Base-by-base conservation (phyloP, 345 rosid genomes). In the Leavenworthia alabamica region DNA sequence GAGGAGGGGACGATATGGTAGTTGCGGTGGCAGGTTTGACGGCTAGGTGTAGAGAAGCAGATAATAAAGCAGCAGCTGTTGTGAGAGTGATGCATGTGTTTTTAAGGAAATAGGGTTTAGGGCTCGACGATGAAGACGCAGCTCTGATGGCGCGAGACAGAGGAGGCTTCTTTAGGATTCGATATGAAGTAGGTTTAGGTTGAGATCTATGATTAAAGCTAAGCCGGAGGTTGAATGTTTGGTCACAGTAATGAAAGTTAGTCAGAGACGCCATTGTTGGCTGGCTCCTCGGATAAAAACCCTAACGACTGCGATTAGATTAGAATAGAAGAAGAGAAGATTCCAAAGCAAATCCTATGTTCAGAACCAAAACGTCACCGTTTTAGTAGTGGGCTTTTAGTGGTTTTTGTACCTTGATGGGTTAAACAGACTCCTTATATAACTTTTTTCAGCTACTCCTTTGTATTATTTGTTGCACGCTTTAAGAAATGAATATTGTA, bases 251-350 rank as follows among this genome's bases (percentile, higher is more conserved):
- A 55, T 73, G 73, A 10, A 79, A 47, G 24, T 51, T 78, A 41
- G 86, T 70, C 7, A 82, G 47, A 6, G 93, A 80, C 62, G 74
- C 96, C 97, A 90, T 87, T 8, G 68, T 70, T 46, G 12, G 41
- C 16, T 45, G 15, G 41, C 16, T 45, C 6, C 41, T 57, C 58
- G 13, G 59, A 13, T 22, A 5, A 47, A 31, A 70, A 47, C 69
- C 66, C 74, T 69, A 53, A 27, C 47, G 27, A 48, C 50, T 20
- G 35, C 57, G 56, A 47, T 39, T 26, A 19, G 57, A 12, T 54
- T 11, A 7, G 4, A 23, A 59, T 59, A n/a, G 41, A 26, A 17
- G 56, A 19, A 20, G 43, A 19, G 51, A 19, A 16, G 32, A 27
- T 6, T 29, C 41, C 62, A n/a, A 41, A 14, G 27, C 20, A 29